Evolutionary conservation across 2,329 filamentous ascomycete species (phyloP), one percentile per base, ranked within the genome.

Genomic region (Pleurostoma richardsiae): DNA sequence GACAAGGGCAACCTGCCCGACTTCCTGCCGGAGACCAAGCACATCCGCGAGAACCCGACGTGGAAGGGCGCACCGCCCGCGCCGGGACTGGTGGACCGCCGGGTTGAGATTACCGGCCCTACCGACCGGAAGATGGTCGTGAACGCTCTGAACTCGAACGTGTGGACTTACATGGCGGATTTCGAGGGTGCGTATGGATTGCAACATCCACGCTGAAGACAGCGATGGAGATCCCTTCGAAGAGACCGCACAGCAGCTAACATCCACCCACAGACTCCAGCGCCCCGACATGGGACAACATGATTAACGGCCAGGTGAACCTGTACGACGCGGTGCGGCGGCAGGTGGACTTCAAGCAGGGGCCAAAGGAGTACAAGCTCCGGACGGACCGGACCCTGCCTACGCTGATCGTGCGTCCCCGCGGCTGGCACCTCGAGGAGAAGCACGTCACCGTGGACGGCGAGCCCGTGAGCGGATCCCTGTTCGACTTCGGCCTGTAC

Each of bases 101-200:
- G 94, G 51, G 88, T 96, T 30, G 94, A 99, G 76, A 99, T 97
- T 62, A 99, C 94, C 4, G 94, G 94, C 6, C 94, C 94, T 1
- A 96, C 91, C 5, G 94, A 97, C 71, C 82, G 94, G 57, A 99
- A 97, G 80, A 99, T 99, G 94, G 90, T 97, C 42, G 89, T 97
- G 53, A 99, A 99, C 67, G 94, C 94, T 7, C 65, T 97, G 65
- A 99, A 97, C 70, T 86, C 92, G 41, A 82, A 97, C 61, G 94
- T 97, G 28, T 97, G 88, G 86, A 97, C 92, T 47, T 99, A 97
- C 63, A 99, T 99, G 94, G 94, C 94, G 42, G 94, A 99, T 70
- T 95, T 99, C 57, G 94, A 99, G 73, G 92, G 91, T 94, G 68
- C 60, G 79, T 66, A 2, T 19, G 19, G 19, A 19, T 19, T 19